phyloP scores from a whole-genome alignment of 2,329 filamentous ascomycete species.

The Phialophora verrucosa region DNA sequence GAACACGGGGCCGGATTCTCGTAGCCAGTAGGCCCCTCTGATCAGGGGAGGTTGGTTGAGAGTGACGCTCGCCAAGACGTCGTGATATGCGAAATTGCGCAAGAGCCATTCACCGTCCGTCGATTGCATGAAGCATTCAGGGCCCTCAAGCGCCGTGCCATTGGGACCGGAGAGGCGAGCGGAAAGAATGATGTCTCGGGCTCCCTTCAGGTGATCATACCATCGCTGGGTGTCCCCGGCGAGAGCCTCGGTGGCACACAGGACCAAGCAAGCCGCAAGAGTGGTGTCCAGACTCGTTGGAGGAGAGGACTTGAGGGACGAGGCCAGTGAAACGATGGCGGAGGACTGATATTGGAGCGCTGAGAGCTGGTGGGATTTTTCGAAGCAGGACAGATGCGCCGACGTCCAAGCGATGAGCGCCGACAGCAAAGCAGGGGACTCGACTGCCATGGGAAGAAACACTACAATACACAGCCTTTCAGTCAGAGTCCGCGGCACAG shows the following conservation, averaged over 20 bases:
- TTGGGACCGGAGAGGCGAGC: background rate
- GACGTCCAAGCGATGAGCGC: background rate
- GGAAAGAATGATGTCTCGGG: background rate
- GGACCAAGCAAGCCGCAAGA: background rate
- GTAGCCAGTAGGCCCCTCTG: slow-evolving; percentile 13
- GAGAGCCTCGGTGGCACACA: background rate
- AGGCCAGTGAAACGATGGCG: background rate
- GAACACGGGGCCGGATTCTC: background rate
- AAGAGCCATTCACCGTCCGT: slow-evolving; percentile 34
- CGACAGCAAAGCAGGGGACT: background rate
- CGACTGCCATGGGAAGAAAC: slow-evolving; percentile 4
- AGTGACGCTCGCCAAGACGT: slow-evolving; percentile 34
- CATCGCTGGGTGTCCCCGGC: background rate
- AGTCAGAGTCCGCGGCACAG: background rate
- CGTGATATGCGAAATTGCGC: slow-evolving; percentile 39
- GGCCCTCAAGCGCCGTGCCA: background rate
- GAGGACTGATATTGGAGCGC: background rate
- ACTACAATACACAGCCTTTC: background rate
- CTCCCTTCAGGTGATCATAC: background rate
- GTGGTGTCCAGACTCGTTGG: background rate
- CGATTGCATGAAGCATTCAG: background rate
- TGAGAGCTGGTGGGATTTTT: slow-evolving; percentile 2
- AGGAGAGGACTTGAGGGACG: background rate
- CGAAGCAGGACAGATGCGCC: slow-evolving; percentile 3
- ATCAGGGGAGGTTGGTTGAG: slow-evolving; percentile 29